Evolutionary conservation across 139 green algal species (phyloP), one percentile per base, ranked within the genome.

Genomic region (Auxenochlorella pyrenoidosa): DNA sequence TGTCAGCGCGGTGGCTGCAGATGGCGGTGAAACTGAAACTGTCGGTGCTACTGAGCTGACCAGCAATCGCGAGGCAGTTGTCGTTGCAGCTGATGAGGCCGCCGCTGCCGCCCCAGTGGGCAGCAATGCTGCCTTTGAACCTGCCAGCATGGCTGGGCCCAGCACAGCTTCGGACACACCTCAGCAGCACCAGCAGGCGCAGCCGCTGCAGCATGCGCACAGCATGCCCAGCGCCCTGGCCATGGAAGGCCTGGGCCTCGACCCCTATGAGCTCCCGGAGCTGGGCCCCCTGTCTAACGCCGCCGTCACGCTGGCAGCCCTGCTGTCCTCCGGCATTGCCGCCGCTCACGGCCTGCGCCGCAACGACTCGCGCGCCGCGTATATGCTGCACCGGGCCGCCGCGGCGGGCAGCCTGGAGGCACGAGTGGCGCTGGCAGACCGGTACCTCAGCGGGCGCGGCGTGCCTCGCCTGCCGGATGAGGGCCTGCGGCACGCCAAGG

Each of bases 331-430:
- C 0, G 84, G 84, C 38, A 24, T 83, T 28, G 84, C 72, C 18
- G 40, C 72, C 2, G 75, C n/a, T 2, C 32, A 63, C 38, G 71
- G 60, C 71, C 38, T 83, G 84, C 84, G 59, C 3, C 84, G 21
- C 28, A 65, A 83, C 59, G 84, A 88, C 59, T 32, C 36, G 12
- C 71, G 24, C 10, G 84, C 84, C 32, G 73, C 78, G 32, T 43
- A 47, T 8, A n/a, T 71, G 38, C 84, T 88, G 58, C 58, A 77
- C 41, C 40, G 13, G 16, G 54, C 73, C 0, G 84, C 84, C 1
- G 34, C 73, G 83, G 83, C 38, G 34, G 83, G 83, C 43, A 59
- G 65, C 73, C 34, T 78, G 19, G 84, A 88, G 63, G 84, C 84
- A 13, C 58, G 36, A 41, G 59, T 88, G 58, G 73, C 84, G 36